Evolutionary conservation across 805 yeast species (phyloP).

Genomic region (Pichia heedii): DNA sequence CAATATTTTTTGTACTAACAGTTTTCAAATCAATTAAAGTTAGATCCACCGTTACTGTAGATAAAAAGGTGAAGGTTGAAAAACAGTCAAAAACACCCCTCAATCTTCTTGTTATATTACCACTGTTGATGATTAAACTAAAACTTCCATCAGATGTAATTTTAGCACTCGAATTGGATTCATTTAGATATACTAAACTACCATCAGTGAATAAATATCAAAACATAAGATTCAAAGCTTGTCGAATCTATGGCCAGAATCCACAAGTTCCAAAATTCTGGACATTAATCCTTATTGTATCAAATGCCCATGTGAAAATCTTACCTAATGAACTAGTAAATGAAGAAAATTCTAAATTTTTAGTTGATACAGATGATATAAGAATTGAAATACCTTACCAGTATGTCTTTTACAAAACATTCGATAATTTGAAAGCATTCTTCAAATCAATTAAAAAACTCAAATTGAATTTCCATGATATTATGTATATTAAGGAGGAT

Average conservation of each 20-base stretch:
- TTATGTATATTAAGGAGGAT: slow-evolving; percentile 17
- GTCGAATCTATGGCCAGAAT: slow-evolving; percentile 23
- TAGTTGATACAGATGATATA: slow-evolving; percentile 17
- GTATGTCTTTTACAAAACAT: slow-evolving; percentile 64
- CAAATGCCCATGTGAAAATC: background rate
- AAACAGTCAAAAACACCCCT: background rate
- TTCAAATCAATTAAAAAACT: slow-evolving; percentile 62
- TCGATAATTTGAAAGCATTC: slow-evolving; percentile 73
- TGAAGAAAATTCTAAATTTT: slow-evolving; percentile 9
- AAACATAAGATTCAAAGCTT: slow-evolving; percentile 16
- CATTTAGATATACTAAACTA: slow-evolving; percentile 13
- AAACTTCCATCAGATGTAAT: slow-evolving; percentile 22
- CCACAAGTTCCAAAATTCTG: slow-evolving; percentile 20
- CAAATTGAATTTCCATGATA: slow-evolving; percentile 17
- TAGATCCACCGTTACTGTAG: background rate
- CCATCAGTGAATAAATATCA: slow-evolving; percentile 13
- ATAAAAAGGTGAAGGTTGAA: background rate
- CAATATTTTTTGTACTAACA: slow-evolving; percentile 20
- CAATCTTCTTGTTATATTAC: slow-evolving; percentile 15
- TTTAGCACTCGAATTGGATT: slow-evolving; percentile 23
- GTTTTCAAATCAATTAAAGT: slow-evolving; percentile 6
- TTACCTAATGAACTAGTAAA: background rate
- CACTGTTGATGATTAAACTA: slow-evolving; percentile 18
- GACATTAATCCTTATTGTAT: slow-evolving; percentile 16
- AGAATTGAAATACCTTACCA: slow-evolving; percentile 54